phyloP scores from a whole-genome alignment of 108 stramenopile species.

The Aurantiochytrium sp. region DNA sequence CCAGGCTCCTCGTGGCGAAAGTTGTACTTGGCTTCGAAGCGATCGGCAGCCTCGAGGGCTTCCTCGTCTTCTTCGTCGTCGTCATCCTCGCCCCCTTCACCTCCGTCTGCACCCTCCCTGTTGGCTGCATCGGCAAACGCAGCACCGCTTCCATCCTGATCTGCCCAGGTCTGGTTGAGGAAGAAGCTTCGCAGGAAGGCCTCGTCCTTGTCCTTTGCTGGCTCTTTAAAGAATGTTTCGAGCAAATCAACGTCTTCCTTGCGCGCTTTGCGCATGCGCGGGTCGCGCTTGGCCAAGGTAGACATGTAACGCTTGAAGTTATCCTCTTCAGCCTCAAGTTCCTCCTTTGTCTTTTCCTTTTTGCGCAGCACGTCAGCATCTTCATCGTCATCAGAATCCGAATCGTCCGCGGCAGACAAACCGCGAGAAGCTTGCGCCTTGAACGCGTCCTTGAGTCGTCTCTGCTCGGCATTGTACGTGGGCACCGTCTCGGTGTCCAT shows the following conservation, averaged over 20 bases:
- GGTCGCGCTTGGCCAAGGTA: background rate
- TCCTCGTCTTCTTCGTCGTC: constrained; percentile 74
- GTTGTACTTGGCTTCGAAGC: constrained; percentile 95
- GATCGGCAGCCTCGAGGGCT: constrained; percentile 80
- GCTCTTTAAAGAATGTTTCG: constrained; percentile 11
- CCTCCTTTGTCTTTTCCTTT: constrained; percentile 54
- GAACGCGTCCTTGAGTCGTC: background rate
- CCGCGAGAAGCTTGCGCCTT: background rate
- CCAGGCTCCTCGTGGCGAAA: constrained; percentile 95
- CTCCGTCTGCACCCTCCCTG: background rate
- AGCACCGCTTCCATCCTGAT: background rate
- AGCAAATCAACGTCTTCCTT: background rate
- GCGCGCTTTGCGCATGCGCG: background rate
- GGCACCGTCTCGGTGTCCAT: constrained; percentile 38
- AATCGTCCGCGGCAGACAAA: background rate
- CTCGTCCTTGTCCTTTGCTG: constrained; percentile 16
- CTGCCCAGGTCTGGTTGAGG: background rate
- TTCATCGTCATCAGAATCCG: constrained; percentile 22
- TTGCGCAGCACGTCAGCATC: constrained; percentile 30
- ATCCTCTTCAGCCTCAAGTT: constrained; percentile 74
- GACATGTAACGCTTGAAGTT: constrained; percentile 68
- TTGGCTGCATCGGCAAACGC: constrained; percentile 18
- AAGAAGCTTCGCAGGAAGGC: constrained; percentile 16
- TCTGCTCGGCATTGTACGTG: constrained; percentile 43
- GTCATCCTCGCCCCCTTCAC: background rate